A percentile compares a stretch with the other conserved stretches of the same genome.
phyloP scores from a whole-genome alignment of 306 rosid genomes.

The Cicer bijugum region DNA sequence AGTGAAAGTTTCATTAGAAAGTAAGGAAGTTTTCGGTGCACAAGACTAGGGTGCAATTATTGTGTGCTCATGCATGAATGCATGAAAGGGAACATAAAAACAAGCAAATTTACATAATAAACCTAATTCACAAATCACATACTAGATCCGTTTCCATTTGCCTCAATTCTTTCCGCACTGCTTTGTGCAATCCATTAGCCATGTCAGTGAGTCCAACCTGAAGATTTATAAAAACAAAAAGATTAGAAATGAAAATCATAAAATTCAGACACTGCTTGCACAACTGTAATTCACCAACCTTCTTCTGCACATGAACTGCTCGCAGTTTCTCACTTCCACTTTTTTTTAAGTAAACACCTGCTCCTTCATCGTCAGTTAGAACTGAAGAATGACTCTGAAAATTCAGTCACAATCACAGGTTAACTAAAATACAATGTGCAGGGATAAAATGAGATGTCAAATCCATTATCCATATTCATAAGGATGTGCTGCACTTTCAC shows the following conservation, averaged over 20 bases:
- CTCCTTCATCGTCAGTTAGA: conserved; percentile 86
- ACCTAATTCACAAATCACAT: conserved; percentile 45
- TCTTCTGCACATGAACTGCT: conserved; percentile 62
- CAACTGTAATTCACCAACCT: conserved; percentile 55
- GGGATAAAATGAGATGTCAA: conserved; percentile 3
- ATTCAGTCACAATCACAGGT: conserved; percentile 38
- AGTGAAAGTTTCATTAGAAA: conserved; percentile 35
- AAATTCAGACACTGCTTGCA: conserved; percentile 26
- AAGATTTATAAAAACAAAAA: conserved; percentile 43
- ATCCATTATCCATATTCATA: conserved; percentile 2
- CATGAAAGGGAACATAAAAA: conserved; percentile 27
- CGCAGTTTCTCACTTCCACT: conserved; percentile 60
- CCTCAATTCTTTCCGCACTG: conserved; percentile 67
- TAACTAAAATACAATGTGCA: background rate
- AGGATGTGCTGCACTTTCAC: background rate
- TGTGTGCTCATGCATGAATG: background rate
- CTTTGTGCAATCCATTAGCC: conserved; percentile 62
- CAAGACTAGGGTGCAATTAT: background rate
- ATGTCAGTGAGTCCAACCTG: conserved; percentile 63
- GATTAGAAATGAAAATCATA: conserved; percentile 40
- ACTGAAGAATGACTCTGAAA: conserved; percentile 93
- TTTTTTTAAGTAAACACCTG: conserved; percentile 55
- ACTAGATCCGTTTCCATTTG: conserved; percentile 74
- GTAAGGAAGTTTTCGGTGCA: conserved; percentile 28
- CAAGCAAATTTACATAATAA: conserved; percentile 34